These are phyloP conservation scores for Aspergillus sp. DNA, from an alignment of 2,329 filamentous ascomycete genomes.

Conservation along the genomic window DNA sequence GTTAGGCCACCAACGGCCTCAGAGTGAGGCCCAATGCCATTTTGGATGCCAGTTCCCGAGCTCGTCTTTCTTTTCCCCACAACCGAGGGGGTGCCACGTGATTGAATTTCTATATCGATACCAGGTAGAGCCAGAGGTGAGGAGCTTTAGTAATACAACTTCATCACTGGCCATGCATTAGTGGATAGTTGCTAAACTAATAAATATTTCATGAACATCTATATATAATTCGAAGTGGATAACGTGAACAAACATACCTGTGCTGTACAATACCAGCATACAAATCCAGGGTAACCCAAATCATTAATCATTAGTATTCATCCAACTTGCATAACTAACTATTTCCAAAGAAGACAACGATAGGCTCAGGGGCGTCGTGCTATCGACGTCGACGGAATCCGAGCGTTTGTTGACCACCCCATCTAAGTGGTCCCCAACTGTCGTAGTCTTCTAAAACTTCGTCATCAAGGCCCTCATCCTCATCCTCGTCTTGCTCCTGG, in stretches of 20 bases:
- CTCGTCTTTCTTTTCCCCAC: too few species aligned
- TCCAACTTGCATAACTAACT: not conserved
- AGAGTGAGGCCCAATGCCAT: too few species aligned
- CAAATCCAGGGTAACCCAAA: not conserved
- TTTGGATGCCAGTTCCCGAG: too few species aligned
- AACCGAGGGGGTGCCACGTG: too few species aligned
- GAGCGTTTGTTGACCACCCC: conserved; percentile 9
- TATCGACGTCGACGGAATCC: conserved; percentile 12
- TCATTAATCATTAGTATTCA: not conserved
- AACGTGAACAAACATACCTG: not conserved
- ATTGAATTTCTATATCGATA: too few species aligned
- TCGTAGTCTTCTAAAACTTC: not conserved
- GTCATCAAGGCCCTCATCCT: not conserved
- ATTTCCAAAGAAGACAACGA: not conserved
- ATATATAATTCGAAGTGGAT: not conserved
- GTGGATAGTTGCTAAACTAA: too few species aligned
- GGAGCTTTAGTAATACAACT: too few species aligned
- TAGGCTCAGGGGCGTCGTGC: not conserved
- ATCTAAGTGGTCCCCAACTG: conserved; percentile 10
- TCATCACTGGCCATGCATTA: too few species aligned
- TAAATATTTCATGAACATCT: too few species aligned
- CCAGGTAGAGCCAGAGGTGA: too few species aligned
- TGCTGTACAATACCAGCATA: not conserved
- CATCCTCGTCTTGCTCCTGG: not conserved
- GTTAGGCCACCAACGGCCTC: too few species aligned